A percentile compares a stretch with the other conserved stretches of the same genome.
Conservation (phyloP, 805 yeast species). For the Peterozyma toletana region DNA sequence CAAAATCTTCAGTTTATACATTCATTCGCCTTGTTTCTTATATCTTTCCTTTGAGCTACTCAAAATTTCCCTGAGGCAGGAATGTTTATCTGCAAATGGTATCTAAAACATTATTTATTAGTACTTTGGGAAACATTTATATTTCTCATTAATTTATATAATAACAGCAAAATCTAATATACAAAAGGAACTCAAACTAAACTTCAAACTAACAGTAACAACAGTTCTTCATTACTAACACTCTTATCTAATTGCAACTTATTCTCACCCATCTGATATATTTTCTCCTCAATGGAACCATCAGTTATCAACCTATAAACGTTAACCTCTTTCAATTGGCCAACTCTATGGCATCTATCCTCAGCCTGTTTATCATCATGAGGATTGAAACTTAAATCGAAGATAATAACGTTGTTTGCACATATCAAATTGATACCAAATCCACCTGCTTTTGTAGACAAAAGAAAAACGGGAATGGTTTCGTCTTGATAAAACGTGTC, state of each 20-base stretch:
- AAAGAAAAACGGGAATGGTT: constrained; percentile 74
- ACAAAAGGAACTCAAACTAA: too few relatives aligned
- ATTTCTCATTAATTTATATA: too few relatives aligned
- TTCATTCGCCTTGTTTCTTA: too few relatives aligned
- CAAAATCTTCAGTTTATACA: too few relatives aligned
- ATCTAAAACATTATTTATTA: too few relatives aligned
- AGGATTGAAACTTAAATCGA: constrained; percentile 93
- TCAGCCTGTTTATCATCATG: constrained; percentile 99
- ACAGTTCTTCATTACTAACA: constrained; percentile 33
- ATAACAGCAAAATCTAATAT: too few relatives aligned
- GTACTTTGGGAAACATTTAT: too few relatives aligned
- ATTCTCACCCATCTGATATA: constrained; percentile 77
- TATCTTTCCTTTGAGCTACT: too few relatives aligned
- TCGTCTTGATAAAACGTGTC: constrained; percentile 83
- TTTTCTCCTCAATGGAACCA: constrained; percentile 84
- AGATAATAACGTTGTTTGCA: constrained; percentile 87
- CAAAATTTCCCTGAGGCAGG: too few relatives aligned
- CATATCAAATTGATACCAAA: constrained; percentile 96
- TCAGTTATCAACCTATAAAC: constrained; percentile 70
- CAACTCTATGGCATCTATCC: constrained; percentile 97
- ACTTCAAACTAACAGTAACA: background rate
- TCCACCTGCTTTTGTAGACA: constrained; percentile 97
- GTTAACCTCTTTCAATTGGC: constrained; percentile 78
- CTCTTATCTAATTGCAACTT: constrained; percentile 78
- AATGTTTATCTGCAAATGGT: too few relatives aligned